Percentiles rank a stretch among this genome's conserved stretches.
Evolutionary conservation across 768 basidiomycete species (phyloP).

Genomic region (Leucosporidium creatinivorum): DNA sequence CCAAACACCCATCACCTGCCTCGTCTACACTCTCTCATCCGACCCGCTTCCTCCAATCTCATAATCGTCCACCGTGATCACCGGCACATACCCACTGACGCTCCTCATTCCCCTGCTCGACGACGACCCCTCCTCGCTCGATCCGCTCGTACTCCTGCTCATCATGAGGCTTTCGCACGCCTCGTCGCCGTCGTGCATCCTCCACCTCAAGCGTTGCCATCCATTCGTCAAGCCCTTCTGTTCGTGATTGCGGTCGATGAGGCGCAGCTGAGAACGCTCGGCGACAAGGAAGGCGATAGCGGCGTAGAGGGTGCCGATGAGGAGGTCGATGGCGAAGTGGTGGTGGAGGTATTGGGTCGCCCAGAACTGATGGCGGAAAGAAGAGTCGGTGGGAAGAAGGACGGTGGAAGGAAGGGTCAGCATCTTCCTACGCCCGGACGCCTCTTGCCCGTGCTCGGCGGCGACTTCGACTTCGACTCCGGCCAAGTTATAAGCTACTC

Average conservation of each 20-base stretch:
- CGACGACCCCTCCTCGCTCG: too few relatives aligned
- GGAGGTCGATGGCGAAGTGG: slow-evolving; percentile 31
- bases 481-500: too few relatives aligned
- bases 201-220: slow-evolving; percentile 17
- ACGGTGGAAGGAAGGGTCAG: background rate
- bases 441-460: too few relatives aligned
- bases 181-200: background rate
- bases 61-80: too few relatives aligned
- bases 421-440: too few relatives aligned
- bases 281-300: slow-evolving; percentile 23
- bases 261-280: slow-evolving; percentile 23
- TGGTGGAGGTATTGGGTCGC: slow-evolving; percentile 27
- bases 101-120: too few relatives aligned
- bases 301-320: slow-evolving; percentile 27
- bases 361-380: slow-evolving; percentile 1
- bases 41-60: too few relatives aligned
- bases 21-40: too few relatives aligned
- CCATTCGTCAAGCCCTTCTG: slow-evolving; percentile 26
- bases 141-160: background rate
- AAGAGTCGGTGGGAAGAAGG: too few relatives aligned
- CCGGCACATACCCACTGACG: too few relatives aligned
- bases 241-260: slow-evolving; percentile 19
- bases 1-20: too few relatives aligned
- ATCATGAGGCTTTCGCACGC: background rate
- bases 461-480: too few relatives aligned